Percentiles rank a stretch among this genome's conserved stretches.
phyloP scores from a whole-genome alignment of 2,329 filamentous ascomycete species.

The Venturia asperata region DNA sequence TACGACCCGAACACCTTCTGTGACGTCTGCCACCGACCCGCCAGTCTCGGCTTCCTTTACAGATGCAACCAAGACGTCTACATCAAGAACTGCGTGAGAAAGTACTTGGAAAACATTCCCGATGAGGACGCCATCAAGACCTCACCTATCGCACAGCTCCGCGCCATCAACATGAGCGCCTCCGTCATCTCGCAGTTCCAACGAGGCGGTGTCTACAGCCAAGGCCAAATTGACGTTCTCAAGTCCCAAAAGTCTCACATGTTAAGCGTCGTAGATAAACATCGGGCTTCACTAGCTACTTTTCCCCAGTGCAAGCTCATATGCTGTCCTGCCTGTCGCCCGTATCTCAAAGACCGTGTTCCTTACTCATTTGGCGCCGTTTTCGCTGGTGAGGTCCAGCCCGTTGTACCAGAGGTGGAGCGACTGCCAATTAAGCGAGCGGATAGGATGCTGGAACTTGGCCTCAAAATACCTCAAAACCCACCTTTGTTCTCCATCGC shows the following conservation, averaged over 20 bases:
- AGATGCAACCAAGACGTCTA: conserved; percentile 58
- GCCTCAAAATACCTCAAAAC: neutral
- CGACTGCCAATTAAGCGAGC: neutral
- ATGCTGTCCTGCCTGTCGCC: conserved; percentile 36
- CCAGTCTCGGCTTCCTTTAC: conserved; percentile 65
- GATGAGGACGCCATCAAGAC: neutral
- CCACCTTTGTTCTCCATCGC: neutral
- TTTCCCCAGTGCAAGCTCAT: conserved; percentile 37
- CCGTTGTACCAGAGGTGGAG: neutral
- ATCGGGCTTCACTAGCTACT: neutral
- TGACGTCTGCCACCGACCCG: conserved; percentile 48
- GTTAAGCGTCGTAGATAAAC: conserved; percentile 8
- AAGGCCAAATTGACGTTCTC: conserved; percentile 21
- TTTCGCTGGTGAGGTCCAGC: conserved; percentile 30
- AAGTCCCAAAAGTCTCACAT: conserved; percentile 28
- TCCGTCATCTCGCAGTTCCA: conserved; percentile 32
- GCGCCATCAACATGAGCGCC: conserved; percentile 28
- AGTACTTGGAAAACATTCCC: neutral
- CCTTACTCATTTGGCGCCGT: conserved; percentile 41
- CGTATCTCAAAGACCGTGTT: conserved; percentile 42
- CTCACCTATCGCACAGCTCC: conserved; percentile 22
- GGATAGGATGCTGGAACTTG: neutral
- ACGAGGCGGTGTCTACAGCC: conserved; percentile 22
- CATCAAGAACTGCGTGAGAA: neutral
- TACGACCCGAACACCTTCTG: conserved; percentile 50